These are phyloP conservation scores for Rhododendron williamsianum DNA, from an alignment of 148 eudicot species.

Conservation along the genomic window DNA sequence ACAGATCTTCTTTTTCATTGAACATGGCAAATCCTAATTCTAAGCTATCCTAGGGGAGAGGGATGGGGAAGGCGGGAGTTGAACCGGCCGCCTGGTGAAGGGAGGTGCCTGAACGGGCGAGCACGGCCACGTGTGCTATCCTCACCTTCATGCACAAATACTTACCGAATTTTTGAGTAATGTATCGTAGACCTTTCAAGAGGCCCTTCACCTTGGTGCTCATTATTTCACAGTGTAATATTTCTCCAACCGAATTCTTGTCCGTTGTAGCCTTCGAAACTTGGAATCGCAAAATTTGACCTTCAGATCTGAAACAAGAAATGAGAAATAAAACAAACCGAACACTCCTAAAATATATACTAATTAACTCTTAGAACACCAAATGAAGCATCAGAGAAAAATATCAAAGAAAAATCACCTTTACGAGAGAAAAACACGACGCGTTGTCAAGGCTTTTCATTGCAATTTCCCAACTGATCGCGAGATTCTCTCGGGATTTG, in stretches of 20 bases:
- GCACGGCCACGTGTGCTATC: no score
- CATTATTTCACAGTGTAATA: conserved; percentile 10
- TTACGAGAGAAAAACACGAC: conserved; percentile 9
- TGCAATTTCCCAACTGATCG: neutral
- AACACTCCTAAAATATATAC: neutral
- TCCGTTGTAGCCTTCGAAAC: conserved; percentile 13
- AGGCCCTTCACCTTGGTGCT: conserved; percentile 63
- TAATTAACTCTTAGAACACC: neutral
- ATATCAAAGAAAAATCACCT: conserved; percentile 7
- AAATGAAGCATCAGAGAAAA: neutral
- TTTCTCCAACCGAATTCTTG: conserved; percentile 6
- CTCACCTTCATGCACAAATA: conserved; percentile 8
- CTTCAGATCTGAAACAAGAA: conserved; percentile 17
- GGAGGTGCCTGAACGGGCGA: no score
- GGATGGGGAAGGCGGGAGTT: no score
- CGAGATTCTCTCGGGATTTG: conserved; percentile 11
- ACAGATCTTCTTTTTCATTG: neutral
- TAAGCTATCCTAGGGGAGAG: no score
- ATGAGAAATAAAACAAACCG: neutral
- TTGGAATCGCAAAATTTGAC: conserved; percentile 7
- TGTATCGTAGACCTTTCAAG: conserved; percentile 53
- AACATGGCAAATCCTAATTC: neutral
- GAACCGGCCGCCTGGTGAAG: no score
- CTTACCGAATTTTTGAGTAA: conserved; percentile 53
- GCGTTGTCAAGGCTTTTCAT: neutral